Evolutionary conservation across 805 yeast genomes (phyloP).

Genomic region (Saccharomycopsis oosterbeekiorum): DNA sequence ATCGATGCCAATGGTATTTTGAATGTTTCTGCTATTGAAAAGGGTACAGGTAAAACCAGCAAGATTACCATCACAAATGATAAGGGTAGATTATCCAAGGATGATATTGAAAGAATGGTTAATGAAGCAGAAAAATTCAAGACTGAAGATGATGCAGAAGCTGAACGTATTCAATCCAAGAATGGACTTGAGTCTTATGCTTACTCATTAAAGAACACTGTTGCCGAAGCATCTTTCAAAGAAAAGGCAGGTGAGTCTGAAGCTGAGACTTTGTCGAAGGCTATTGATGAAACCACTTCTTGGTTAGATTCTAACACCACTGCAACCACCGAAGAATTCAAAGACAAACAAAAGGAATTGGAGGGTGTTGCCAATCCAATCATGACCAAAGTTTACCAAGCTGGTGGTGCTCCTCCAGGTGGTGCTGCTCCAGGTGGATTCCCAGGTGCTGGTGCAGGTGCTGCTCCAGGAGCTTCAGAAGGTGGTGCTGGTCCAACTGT

Average conservation of each 20-base stretch:
- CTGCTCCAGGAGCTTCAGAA: slow-evolving; percentile 31
- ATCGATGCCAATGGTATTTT: slow-evolving; percentile 96
- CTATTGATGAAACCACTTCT: slow-evolving; percentile 73
- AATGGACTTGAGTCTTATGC: slow-evolving; percentile 93
- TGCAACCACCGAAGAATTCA: slow-evolving; percentile 85
- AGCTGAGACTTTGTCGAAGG: slow-evolving; percentile 58
- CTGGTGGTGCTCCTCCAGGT: slow-evolving; percentile 75
- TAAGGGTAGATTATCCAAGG: slow-evolving; percentile 96
- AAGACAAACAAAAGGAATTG: slow-evolving; percentile 90
- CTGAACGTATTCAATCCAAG: slow-evolving; percentile 86
- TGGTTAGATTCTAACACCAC: slow-evolving; percentile 94
- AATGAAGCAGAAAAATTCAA: slow-evolving; percentile 95
- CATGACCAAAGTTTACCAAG: slow-evolving; percentile 94
- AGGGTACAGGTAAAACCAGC: slow-evolving; percentile 97
- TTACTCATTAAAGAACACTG: slow-evolving; percentile 81
- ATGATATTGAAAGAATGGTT: slow-evolving; percentile 96
- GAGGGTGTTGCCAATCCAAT: slow-evolving; percentile 94
- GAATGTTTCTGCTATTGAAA: slow-evolving; percentile 92
- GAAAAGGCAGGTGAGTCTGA: slow-evolving; percentile 70
- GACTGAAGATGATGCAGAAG: slow-evolving; percentile 94
- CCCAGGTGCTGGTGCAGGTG: slow-evolving; percentile 44
- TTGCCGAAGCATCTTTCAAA: slow-evolving; percentile 64
- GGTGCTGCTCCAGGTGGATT: slow-evolving; percentile 48
- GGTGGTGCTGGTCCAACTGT: slow-evolving; percentile 62
- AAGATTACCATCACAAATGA: slow-evolving; percentile 97